Evolutionary conservation across 495 filamentous ascomycete genomes (phyloP).

Genomic region (Penicillium psychrofluorescens): DNA sequence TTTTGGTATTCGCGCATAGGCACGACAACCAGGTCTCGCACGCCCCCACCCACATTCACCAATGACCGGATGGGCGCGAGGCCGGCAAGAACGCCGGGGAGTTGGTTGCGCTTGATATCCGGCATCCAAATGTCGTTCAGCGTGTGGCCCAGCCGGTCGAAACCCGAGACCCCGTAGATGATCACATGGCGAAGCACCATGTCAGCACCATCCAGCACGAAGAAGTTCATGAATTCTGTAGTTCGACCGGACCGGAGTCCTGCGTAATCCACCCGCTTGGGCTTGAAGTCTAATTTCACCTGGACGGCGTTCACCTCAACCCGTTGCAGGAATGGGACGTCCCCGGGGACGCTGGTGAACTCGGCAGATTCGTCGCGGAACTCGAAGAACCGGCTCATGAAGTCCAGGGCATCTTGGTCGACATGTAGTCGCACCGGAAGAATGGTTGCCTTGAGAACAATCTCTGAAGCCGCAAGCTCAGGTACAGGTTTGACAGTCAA

Average conservation of each 20-base stretch:
- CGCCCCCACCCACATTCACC: conserved; percentile 81
- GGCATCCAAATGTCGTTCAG: conserved; percentile 98
- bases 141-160: conserved; percentile 77
- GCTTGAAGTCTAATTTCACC: conserved; percentile 92
- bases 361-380: conserved; percentile 76
- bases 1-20: conserved; percentile 90
- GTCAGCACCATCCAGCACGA: conserved; percentile 82
- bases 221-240: conserved; percentile 98
- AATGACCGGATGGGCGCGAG: conserved; percentile 84
- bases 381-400: conserved; percentile 94
- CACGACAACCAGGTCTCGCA: conserved; percentile 78
- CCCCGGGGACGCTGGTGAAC: conserved; percentile 45
- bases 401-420: conserved; percentile 96
- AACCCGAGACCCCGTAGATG: conserved; percentile 84
- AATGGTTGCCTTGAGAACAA: conserved; percentile 78
- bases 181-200: conserved; percentile 85
- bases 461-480: conserved; percentile 79
- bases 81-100: conserved; percentile 81
- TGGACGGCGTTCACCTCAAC: conserved; percentile 78
- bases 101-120: conserved; percentile 83
- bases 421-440: conserved; percentile 89
- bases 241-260: conserved; percentile 96
- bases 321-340: conserved; percentile 84
- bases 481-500: conserved; percentile 79
- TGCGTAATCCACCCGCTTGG: conserved; percentile 90